A percentile compares a stretch with the other conserved stretches of the same genome.
These are phyloP conservation scores for Brassica cretica DNA, from an alignment of 345 rosid species.

Conservation along the genomic window DNA sequence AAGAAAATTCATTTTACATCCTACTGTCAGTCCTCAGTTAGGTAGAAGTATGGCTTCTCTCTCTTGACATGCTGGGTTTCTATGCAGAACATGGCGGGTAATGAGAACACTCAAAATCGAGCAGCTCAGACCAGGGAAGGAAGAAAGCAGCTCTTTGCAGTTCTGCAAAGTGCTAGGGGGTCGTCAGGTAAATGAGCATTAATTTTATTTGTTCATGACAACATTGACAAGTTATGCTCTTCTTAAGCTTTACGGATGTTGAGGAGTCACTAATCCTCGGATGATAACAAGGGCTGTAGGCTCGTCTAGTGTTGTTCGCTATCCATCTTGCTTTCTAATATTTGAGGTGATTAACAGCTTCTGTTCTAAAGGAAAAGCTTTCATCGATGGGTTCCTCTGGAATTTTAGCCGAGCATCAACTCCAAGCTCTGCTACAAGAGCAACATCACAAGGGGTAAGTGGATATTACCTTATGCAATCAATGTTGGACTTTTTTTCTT, in stretches of 20 bases:
- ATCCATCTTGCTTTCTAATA: conserved; percentile 37
- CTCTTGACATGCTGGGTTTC: conserved; percentile 20
- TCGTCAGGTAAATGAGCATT: conserved; percentile 73
- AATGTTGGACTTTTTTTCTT: conserved; percentile 5
- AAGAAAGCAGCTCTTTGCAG: conserved; percentile 95
- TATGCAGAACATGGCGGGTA: conserved; percentile 63
- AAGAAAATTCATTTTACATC: conserved; percentile 36
- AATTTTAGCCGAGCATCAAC: conserved; percentile 97
- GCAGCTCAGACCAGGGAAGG: conserved; percentile 91
- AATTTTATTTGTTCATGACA: conserved; percentile 12
- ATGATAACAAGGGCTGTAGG: conserved; percentile 8
- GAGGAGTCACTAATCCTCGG: conserved; percentile 12
- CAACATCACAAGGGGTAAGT: conserved; percentile 86
- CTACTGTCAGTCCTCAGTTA: conserved; percentile 18
- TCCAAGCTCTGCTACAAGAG: conserved; percentile 93
- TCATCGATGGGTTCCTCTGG: conserved; percentile 92
- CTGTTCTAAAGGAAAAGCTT: conserved; percentile 91
- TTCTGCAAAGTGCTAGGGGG: conserved; percentile 96
- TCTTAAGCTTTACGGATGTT: conserved; percentile 6
- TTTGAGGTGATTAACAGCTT: conserved; percentile 61
- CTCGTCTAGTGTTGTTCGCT: neutral
- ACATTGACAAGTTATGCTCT: neutral
- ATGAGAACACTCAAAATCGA: conserved; percentile 68
- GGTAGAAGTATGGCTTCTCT: conserved; percentile 25
- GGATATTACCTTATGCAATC: conserved; percentile 9